phyloP scores from a whole-genome alignment of 192 early-diverging fungal species.

The Backusella luteola region DNA sequence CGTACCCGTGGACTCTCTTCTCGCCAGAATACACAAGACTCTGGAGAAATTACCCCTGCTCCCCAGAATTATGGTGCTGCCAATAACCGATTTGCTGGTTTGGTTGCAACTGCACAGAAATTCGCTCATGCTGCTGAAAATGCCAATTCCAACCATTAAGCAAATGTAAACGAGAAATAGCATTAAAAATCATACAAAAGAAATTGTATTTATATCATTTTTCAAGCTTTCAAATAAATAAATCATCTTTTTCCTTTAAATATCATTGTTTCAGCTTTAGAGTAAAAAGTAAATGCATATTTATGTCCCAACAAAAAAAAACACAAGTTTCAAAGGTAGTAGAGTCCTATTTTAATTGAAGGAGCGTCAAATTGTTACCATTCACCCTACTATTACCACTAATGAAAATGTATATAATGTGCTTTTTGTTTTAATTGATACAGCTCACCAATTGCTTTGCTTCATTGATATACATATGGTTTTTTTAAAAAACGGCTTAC shows the following conservation, averaged over 20 bases:
- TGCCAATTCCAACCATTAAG: not conserved
- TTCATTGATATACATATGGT: too few species aligned
- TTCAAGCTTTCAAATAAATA: not conserved
- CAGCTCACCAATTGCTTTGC: too few species aligned
- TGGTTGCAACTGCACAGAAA: conserved; percentile 23
- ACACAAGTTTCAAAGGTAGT: not conserved
- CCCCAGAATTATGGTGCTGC: conserved; percentile 12
- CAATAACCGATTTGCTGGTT: conserved; percentile 23
- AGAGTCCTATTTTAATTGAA: not conserved
- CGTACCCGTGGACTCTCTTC: not conserved
- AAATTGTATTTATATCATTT: conserved; percentile 3
- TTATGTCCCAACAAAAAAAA: not conserved
- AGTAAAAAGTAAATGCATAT: not conserved
- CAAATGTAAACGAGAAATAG: not conserved
- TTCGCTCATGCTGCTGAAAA: conserved; percentile 21
- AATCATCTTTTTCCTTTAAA: not conserved
- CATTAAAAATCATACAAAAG: not conserved
- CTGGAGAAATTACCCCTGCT: not conserved
- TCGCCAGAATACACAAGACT: not conserved
- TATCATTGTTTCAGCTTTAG: not conserved
- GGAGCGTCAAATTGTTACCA: not conserved
- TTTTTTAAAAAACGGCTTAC: too few species aligned
- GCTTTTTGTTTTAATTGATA: not conserved
- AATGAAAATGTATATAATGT: too few species aligned
- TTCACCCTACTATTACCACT: not conserved